A percentile compares a stretch with the other conserved stretches of the same genome.
Evolutionary conservation across 176 grass and related monocot species (phyloP).

Genomic region (Eremochloa ophiuroides): DNA sequence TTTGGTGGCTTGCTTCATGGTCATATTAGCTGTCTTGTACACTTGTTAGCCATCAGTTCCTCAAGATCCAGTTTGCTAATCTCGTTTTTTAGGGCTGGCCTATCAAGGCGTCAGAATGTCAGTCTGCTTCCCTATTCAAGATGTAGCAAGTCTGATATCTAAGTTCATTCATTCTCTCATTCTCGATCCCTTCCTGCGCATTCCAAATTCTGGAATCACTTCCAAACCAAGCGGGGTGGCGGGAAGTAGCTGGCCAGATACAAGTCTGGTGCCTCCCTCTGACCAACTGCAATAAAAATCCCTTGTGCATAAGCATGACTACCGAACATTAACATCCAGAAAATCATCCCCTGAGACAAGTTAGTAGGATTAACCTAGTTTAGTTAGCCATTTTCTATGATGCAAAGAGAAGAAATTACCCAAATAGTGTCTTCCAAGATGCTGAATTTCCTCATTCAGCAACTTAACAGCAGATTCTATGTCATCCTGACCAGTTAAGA

Average conservation of each 20-base stretch:
- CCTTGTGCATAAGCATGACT: neutral
- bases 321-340: neutral
- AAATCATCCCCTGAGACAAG: neutral
- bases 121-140: neutral
- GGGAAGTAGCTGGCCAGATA: neutral
- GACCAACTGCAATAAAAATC: neutral
- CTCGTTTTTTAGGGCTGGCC: neutral
- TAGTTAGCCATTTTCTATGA: slow-evolving; percentile 4
- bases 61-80: neutral
- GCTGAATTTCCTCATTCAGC: slow-evolving; percentile 66
- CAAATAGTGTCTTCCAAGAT: slow-evolving; percentile 38
- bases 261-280: neutral
- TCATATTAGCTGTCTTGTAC: neutral
- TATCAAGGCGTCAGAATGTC: neutral
- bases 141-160: neutral
- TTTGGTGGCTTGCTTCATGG: neutral
- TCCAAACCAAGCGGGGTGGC: neutral
- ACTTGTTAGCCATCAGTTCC: neutral
- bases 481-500: slow-evolving; percentile 95
- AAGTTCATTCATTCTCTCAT: neutral
- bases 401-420: slow-evolving; percentile 41
- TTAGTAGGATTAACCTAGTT: slow-evolving; percentile 14
- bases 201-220: neutral
- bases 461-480: slow-evolving; percentile 79
- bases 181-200: neutral